Percentiles rank a stretch among this genome's conserved stretches.
phyloP scores from a whole-genome alignment of 352 stramenopile species.

The Pythium insidiosum region DNA sequence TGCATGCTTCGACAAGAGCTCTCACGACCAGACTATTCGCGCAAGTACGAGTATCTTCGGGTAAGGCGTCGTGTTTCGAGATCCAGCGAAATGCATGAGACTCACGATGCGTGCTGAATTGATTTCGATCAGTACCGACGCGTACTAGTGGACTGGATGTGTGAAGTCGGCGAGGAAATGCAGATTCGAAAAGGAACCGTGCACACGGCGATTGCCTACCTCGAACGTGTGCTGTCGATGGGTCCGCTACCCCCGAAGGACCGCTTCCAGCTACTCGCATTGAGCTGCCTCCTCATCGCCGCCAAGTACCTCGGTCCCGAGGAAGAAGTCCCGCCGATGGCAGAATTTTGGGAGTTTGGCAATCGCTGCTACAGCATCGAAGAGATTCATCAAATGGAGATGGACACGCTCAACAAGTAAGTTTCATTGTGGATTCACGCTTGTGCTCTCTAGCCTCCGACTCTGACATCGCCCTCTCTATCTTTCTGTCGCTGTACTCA shows the following conservation, averaged over 20 bases:
- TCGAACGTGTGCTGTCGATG: slow-evolving; percentile 64
- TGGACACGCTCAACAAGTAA: slow-evolving; percentile 42
- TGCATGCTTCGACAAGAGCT: slow-evolving; percentile 76
- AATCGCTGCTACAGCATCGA: slow-evolving; percentile 81
- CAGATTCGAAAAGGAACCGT: slow-evolving; percentile 77
- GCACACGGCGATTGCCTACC: slow-evolving; percentile 70
- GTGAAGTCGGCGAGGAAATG: slow-evolving; percentile 78
- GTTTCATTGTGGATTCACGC: slow-evolving; percentile 1
- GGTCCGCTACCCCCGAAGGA: slow-evolving; percentile 55
- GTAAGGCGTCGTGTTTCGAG: too few species aligned
- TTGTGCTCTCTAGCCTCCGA: too few species aligned
- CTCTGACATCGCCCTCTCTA: neutral
- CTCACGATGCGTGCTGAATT: too few species aligned
- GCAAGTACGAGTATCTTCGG: slow-evolving; percentile 78
- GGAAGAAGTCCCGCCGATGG: slow-evolving; percentile 70
- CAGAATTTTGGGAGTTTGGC: slow-evolving; percentile 82
- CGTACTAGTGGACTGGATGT: slow-evolving; percentile 82
- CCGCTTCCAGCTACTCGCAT: slow-evolving; percentile 73
- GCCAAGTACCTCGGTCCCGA: slow-evolving; percentile 77
- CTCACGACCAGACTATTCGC: slow-evolving; percentile 52
- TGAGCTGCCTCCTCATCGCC: slow-evolving; percentile 73
- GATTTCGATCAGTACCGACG: slow-evolving; percentile 64
- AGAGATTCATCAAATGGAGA: slow-evolving; percentile 73
- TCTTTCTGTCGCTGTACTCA: slow-evolving; percentile 18
- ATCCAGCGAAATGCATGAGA: too few species aligned